phyloP scores from a whole-genome alignment of 2,329 filamentous ascomycete species.

The Cryoendolithus antarcticus region DNA sequence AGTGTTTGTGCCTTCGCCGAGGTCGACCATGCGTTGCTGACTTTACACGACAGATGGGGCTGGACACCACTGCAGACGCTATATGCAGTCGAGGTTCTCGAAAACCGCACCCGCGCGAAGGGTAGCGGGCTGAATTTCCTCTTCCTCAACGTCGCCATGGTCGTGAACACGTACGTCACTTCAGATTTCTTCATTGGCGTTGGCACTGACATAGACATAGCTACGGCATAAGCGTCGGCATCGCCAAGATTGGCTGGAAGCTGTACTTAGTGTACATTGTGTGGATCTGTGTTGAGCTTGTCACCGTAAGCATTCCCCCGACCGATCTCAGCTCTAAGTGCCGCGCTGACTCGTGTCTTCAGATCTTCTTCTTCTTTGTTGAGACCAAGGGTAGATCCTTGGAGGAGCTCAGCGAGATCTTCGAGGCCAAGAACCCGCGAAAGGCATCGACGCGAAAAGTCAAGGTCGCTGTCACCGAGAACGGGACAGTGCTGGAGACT shows the following conservation, averaged over 20 bases:
- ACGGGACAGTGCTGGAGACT: constrained; percentile 12
- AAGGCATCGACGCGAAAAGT: constrained; percentile 19
- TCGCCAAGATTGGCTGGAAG: constrained; percentile 16
- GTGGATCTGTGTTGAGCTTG: constrained; percentile 21
- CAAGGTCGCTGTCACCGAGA: constrained; percentile 16
- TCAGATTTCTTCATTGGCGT: too few species aligned
- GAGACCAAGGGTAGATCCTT: constrained; percentile 51
- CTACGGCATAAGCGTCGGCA: constrained; percentile 15
- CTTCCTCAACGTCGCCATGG: constrained; percentile 32
- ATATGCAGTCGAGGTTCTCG: constrained; percentile 27
- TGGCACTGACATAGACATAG: too few species aligned
- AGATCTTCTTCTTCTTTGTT: constrained; percentile 24
- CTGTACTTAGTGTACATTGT: constrained; percentile 17
- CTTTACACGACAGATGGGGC: constrained; percentile 27
- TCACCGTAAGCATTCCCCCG: constrained; percentile 5
- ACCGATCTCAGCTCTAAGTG: not conserved
- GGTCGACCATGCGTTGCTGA: too few species aligned
- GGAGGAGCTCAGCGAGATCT: constrained; percentile 59
- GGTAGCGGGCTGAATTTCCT: constrained; percentile 23
- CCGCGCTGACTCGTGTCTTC: constrained; percentile 4
- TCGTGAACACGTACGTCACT: constrained; percentile 23
- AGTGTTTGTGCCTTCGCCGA: not conserved
- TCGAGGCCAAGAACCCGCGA: constrained; percentile 30
- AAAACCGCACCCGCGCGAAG: constrained; percentile 28
- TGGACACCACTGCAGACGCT: constrained; percentile 29